Percentiles rank a stretch among this genome's conserved stretches.
Conservation (phyloP, 2,329 filamentous ascomycete species). For the Clonostachys sp. region DNA sequence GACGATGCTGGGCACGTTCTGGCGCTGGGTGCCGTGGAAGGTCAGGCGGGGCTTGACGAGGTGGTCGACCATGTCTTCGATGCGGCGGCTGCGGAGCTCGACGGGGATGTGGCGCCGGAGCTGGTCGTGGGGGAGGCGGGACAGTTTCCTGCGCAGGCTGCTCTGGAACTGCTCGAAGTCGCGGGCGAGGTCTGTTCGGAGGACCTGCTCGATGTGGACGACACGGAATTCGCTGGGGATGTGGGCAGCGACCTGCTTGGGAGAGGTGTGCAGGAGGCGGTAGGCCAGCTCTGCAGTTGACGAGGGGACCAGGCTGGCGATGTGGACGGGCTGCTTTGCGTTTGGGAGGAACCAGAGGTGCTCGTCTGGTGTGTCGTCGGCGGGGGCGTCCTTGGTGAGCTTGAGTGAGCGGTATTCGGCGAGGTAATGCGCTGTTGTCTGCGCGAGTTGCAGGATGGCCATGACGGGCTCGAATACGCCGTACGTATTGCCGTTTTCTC, state of each 20-base stretch:
- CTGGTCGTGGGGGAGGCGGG: conserved; percentile 3
- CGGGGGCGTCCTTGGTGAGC: not conserved
- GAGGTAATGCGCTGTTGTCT: not conserved
- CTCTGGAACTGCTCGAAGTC: conserved; percentile 19
- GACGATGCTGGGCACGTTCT: conserved; percentile 33
- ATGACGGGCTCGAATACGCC: not conserved
- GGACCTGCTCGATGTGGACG: conserved; percentile 30
- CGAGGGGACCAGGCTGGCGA: not conserved
- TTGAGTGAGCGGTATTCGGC: not conserved
- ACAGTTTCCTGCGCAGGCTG: conserved; percentile 15
- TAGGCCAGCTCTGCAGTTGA: conserved; percentile 11
- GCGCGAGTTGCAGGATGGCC: not conserved
- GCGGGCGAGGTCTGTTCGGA: conserved; percentile 21
- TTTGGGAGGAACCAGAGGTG: not conserved
- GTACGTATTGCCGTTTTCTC: not conserved
- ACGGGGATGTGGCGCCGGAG: conserved; percentile 5
- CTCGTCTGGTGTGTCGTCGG: not conserved
- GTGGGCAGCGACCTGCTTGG: conserved; percentile 20
- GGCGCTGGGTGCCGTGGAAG: conserved; percentile 31
- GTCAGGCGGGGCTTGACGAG: conserved; percentile 26
- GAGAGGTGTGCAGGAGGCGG: conserved; percentile 20
- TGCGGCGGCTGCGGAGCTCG: not conserved
- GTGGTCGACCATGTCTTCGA: conserved; percentile 25
- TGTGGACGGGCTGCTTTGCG: not conserved
- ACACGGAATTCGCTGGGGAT: conserved; percentile 24